A percentile compares a stretch with the other conserved stretches of the same genome.
These are phyloP conservation scores for Dothidotthia symphoricarpi DNA, from an alignment of 2,329 filamentous ascomycete species.

Conservation along the genomic window DNA sequence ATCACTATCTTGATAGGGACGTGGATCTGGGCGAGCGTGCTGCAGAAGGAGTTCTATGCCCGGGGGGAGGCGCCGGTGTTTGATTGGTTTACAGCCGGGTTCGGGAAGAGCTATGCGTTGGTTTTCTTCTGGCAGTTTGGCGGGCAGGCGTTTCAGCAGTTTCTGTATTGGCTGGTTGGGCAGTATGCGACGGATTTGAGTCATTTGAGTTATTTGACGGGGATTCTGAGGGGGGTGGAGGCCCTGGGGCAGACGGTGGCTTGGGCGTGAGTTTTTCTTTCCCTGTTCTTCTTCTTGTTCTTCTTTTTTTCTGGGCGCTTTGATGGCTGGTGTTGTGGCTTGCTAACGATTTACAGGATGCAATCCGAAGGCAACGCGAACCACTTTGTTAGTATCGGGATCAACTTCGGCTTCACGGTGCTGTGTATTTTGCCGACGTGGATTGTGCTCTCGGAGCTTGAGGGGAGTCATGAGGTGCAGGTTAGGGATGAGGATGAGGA, in stretches of 20 bases:
- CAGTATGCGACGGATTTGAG: slow-evolving; percentile 37
- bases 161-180: slow-evolving; percentile 40
- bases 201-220: slow-evolving; percentile 35
- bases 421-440: slow-evolving; percentile 35
- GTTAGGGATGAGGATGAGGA: slow-evolving; percentile 17
- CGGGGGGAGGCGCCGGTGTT: slow-evolving; percentile 25
- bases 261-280: slow-evolving; percentile 30
- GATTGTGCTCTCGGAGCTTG: slow-evolving; percentile 34
- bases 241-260: slow-evolving; percentile 38
- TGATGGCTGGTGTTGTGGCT: too few relatives aligned
- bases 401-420: slow-evolving; percentile 38
- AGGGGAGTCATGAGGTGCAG: slow-evolving; percentile 30
- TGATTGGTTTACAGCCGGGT: slow-evolving; percentile 38
- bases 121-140: slow-evolving; percentile 41
- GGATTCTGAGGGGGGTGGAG: slow-evolving; percentile 37
- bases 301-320: too few relatives aligned
- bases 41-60: slow-evolving; percentile 38
- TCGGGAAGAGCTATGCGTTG: slow-evolving; percentile 35
- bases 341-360: slow-evolving; percentile 26
- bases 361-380: slow-evolving; percentile 38
- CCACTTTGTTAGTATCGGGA: slow-evolving; percentile 38
- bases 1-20: slow-evolving; percentile 33
- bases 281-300: not conserved
- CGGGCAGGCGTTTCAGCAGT: slow-evolving; percentile 40
- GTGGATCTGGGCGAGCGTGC: slow-evolving; percentile 38